These are phyloP conservation scores for Morella rubra DNA, from an alignment of 306 rosid genomes.

Conservation along the genomic window DNA sequence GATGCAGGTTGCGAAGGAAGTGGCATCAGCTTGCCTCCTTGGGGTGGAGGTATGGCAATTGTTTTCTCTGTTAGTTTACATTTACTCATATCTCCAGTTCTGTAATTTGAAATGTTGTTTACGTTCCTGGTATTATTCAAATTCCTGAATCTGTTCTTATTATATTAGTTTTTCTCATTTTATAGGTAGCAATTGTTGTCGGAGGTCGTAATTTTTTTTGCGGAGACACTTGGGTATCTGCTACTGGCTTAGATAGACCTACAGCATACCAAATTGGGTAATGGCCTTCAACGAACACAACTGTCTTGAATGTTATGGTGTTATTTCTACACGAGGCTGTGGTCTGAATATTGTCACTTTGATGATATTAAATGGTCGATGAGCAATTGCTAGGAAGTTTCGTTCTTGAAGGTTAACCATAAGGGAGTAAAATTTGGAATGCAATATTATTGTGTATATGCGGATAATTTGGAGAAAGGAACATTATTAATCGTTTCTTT, in stretches of 20 bases:
- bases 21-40: constrained; percentile 40
- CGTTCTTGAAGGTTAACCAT: background rate
- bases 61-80: too few species aligned
- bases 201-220: constrained; percentile 46
- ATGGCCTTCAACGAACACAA: background rate
- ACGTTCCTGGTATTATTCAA: background rate
- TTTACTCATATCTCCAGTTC: too few species aligned
- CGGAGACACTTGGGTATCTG: constrained; percentile 40
- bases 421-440: background rate
- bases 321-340: background rate
- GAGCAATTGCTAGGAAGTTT: background rate
- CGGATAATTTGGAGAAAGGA: background rate
- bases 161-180: background rate
- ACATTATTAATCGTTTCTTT: background rate
- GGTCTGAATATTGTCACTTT: background rate
- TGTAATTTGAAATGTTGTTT: too few species aligned
- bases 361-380: background rate
- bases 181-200: constrained; percentile 43
- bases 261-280: constrained; percentile 46
- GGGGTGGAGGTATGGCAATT: constrained; percentile 38
- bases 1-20: constrained; percentile 52
- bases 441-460: background rate
- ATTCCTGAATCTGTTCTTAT: background rate
- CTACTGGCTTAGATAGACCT: constrained; percentile 46
- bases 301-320: background rate